phyloP scores from a whole-genome alignment of 192 early-diverging fungal species.

The Podila verticillata region DNA sequence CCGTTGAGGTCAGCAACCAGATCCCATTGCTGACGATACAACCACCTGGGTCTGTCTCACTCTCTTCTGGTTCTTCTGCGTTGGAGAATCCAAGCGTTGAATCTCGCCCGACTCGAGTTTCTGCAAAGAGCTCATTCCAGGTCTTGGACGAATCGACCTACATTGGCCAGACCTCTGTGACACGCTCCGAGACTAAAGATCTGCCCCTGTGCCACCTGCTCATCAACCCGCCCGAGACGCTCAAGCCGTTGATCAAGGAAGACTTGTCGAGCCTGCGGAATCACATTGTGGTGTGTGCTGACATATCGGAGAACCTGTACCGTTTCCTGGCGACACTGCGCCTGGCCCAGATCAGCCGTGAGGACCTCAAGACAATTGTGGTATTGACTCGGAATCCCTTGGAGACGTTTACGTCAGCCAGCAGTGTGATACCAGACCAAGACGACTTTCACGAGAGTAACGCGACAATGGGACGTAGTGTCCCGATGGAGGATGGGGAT shows the following conservation, averaged over 20 bases:
- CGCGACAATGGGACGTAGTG: neutral
- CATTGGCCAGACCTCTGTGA: slow-evolving; percentile 29
- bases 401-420: slow-evolving; percentile 11
- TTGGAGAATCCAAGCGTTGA: too few relatives aligned
- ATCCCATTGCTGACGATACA: neutral
- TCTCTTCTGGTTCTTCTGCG: too few relatives aligned
- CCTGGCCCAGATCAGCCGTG: slow-evolving; percentile 43
- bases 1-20: neutral
- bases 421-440: neutral
- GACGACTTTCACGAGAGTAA: neutral
- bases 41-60: neutral
- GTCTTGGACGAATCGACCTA: slow-evolving; percentile 28
- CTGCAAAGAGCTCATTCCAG: slow-evolving; percentile 12
- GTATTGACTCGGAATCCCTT: slow-evolving; percentile 42
- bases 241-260: slow-evolving; percentile 21
- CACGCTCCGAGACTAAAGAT: slow-evolving; percentile 34
- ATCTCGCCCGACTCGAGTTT: neutral
- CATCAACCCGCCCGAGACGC: slow-evolving; percentile 13
- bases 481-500: neutral
- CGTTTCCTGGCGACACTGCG: slow-evolving; percentile 46
- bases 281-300: slow-evolving; percentile 60
- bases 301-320: slow-evolving; percentile 43
- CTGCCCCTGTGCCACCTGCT: slow-evolving; percentile 48
- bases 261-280: slow-evolving; percentile 28
- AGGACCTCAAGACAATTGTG: slow-evolving; percentile 62